Base-by-base conservation (phyloP, 1,139 yeast genomes). In the Scheffersomyces parashehatae region DNA sequence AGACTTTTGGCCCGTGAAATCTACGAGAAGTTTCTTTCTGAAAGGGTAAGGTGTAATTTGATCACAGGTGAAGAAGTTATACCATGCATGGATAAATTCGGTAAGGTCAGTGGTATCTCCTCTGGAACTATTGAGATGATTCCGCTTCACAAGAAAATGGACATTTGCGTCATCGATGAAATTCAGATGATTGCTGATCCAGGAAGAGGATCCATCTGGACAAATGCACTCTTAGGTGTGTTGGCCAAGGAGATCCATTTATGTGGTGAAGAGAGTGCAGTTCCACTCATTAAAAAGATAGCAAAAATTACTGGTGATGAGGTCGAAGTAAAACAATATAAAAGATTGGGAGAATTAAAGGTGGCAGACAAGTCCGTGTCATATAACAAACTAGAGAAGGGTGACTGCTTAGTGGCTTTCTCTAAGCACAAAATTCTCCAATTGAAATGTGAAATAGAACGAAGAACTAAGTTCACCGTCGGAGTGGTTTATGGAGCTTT, bases 71-170 rank as follows among this genome's bases (percentile, higher is more conserved):
- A 93, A 60, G 98, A 93, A 62, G 83, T 91, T 13, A 75, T 89
- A 14, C 82, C 85, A 4, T 85, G 83, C 43, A 56, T 81, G 7
- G 95, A 88, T 59, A 75, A 74, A 37, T 73, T 68, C 49, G 97
- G 97, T 2, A 79, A 81, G 40, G 73, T 77, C 5, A 90, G 96
- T 12, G 81, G 81, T 1, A 64, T 91, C 11, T 82, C 95, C 0
- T 82, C 95, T 16, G 96, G 97, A 3, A 93, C 99, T 0, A 85
- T 93, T 26, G 99, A 95, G 59, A 93, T 95, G 99, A 76, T 90
- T 16, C 88, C 93, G 10, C 55, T 82, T 37, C 72, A 70, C 41
- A 77, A 75, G 38, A 76, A 77, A 35, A 81, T 86, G 75, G 99
- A 95, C 52, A 84, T 90, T 15, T 93, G 95, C 42, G 93, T 93